Conservation (phyloP, 495 filamentous ascomycete species). For the Platismatia glauca region DNA sequence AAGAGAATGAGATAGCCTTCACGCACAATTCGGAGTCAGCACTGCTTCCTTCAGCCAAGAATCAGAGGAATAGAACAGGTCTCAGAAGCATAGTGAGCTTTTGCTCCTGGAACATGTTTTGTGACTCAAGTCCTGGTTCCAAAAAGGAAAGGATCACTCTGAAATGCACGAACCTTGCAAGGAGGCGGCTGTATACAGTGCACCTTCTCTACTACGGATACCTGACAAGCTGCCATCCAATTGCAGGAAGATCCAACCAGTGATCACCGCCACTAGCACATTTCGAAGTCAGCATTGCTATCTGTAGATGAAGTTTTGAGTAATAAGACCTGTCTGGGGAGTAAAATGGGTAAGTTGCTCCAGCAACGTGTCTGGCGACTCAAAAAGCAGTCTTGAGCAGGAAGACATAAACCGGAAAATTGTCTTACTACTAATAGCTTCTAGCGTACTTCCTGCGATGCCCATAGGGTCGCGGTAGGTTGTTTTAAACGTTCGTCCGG, state of each 20-base stretch:
- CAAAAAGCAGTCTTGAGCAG: background rate
- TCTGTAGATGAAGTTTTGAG: background rate
- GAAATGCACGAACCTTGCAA: constrained; percentile 25
- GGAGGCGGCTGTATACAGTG: constrained; percentile 55
- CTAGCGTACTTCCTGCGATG: constrained; percentile 53
- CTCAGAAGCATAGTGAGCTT: background rate
- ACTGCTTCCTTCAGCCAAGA: background rate
- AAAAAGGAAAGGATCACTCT: background rate
- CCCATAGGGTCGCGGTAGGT: constrained; percentile 67
- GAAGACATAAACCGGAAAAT: background rate
- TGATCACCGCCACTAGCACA: constrained; percentile 46
- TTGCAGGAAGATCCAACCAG: constrained; percentile 61
- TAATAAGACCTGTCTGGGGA: background rate
- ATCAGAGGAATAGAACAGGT: background rate
- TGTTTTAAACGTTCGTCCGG: constrained; percentile 53
- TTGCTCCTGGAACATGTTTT: background rate
- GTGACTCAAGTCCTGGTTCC: no score
- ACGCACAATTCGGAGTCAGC: background rate
- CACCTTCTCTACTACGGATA: constrained; percentile 57
- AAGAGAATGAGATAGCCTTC: constrained; percentile 63
- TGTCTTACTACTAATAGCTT: constrained; percentile 44
- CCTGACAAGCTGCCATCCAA: constrained; percentile 52
- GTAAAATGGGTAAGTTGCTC: background rate
- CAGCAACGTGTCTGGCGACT: background rate
- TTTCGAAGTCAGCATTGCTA: background rate